phyloP scores from a whole-genome alignment of 768 basidiomycete genomes.

The Boletus edulis region DNA sequence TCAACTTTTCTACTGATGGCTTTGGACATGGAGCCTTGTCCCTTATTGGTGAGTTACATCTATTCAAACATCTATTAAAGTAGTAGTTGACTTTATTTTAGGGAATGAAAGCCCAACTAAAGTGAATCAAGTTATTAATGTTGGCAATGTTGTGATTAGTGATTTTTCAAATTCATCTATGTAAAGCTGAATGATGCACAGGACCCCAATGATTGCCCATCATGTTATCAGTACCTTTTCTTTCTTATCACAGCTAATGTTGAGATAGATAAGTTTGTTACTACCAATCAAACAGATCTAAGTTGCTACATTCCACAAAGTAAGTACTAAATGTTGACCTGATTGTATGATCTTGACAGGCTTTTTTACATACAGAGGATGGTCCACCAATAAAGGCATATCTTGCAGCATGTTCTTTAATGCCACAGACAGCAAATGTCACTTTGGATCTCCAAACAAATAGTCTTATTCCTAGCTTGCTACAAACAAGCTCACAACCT shows the following conservation, averaged over 20 bases:
- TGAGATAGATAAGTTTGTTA: too few relatives aligned
- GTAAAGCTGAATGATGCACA: too few relatives aligned
- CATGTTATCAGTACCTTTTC: too few relatives aligned
- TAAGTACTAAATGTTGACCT: background rate
- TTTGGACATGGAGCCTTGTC: too few relatives aligned
- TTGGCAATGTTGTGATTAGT: too few relatives aligned
- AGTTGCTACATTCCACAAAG: background rate
- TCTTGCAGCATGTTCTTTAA: conserved; percentile 9
- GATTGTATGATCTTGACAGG: background rate
- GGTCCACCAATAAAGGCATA: background rate
- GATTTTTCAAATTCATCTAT: background rate
- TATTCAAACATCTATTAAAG: too few relatives aligned
- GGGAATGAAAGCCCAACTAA: background rate
- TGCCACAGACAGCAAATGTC: background rate
- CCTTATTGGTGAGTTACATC: too few relatives aligned
- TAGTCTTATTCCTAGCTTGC: background rate
- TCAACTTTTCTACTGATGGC: too few relatives aligned
- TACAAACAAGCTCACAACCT: background rate
- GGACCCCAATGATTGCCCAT: too few relatives aligned
- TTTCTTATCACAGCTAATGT: too few relatives aligned
- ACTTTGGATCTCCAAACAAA: conserved; percentile 4
- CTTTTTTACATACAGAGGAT: background rate
- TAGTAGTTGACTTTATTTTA: background rate
- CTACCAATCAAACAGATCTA: background rate
- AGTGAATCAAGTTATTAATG: background rate